A percentile compares a stretch with the other conserved stretches of the same genome.
These are phyloP conservation scores for Corymbia citriodora DNA, from an alignment of 441 rosid species.

Conservation along the genomic window DNA sequence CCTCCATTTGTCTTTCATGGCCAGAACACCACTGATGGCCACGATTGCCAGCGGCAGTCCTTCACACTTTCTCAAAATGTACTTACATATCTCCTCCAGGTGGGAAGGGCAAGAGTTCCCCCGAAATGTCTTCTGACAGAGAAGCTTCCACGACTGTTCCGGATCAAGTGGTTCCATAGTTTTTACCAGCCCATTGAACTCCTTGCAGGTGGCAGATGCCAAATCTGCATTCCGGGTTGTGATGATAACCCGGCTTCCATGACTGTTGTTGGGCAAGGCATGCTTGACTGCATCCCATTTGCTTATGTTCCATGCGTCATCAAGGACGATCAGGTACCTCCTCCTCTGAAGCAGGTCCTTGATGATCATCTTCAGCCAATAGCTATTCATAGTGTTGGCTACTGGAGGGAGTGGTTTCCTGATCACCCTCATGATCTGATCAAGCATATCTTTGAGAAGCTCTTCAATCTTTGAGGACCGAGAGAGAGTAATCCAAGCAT, in stretches of 20 bases:
- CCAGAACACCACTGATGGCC: too few relatives aligned
- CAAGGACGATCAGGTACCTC: background rate
- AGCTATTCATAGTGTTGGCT: background rate
- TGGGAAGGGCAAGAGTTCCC: background rate
- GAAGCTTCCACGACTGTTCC: background rate
- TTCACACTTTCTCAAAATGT: too few relatives aligned
- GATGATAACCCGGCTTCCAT: background rate
- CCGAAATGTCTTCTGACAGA: background rate
- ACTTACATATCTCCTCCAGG: background rate
- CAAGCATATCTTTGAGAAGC: background rate
- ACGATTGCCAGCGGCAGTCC: too few relatives aligned
- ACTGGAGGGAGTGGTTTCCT: background rate
- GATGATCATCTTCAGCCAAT: background rate
- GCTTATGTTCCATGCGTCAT: background rate
- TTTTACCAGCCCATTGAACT: background rate
- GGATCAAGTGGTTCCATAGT: background rate
- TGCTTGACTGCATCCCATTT: background rate
- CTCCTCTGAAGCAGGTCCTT: background rate
- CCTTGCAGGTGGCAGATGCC: background rate
- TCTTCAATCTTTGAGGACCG: background rate
- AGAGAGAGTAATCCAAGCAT: background rate
- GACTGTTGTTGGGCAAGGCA: background rate
- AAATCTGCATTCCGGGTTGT: background rate
- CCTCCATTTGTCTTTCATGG: fast-evolving
- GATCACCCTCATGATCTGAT: background rate